phyloP scores from a whole-genome alignment of 1,139 yeast species.

The Geotrichum phurueaensis region DNA sequence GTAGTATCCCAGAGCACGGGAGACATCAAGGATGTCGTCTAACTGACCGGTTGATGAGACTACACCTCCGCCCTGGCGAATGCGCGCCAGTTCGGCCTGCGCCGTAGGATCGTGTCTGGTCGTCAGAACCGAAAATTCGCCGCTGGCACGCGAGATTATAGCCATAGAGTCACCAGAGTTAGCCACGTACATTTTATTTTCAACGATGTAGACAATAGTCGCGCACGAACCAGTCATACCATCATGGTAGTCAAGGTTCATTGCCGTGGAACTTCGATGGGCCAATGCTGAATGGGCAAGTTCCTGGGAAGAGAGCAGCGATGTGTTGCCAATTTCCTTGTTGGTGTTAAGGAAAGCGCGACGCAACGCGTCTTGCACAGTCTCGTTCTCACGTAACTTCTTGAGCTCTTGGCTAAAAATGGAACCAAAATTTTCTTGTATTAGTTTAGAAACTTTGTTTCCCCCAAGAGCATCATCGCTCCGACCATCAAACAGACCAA shows the following conservation, averaged over 20 bases:
- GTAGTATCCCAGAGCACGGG: conserved; percentile 89
- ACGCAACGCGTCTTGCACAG: conserved; percentile 61
- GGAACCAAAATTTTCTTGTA: conserved; percentile 65
- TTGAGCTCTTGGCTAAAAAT: conserved; percentile 59
- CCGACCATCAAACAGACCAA: conserved; percentile 86
- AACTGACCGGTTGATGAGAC: conserved; percentile 81
- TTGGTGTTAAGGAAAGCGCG: conserved; percentile 75
- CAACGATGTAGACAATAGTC: conserved; percentile 72
- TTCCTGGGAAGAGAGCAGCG: conserved; percentile 33
- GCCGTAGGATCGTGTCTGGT: conserved; percentile 80
- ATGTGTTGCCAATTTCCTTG: conserved; percentile 62
- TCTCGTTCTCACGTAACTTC: conserved; percentile 42
- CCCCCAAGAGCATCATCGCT: conserved; percentile 42
- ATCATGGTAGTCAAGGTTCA: conserved; percentile 46
- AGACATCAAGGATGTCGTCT: conserved; percentile 75
- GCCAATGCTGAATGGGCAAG: conserved; percentile 32
- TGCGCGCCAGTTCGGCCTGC: conserved; percentile 74
- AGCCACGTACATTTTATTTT: conserved; percentile 67
- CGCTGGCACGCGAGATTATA: conserved; percentile 69
- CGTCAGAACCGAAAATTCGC: conserved; percentile 69
- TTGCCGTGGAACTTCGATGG: conserved; percentile 34
- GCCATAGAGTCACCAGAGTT: conserved; percentile 90
- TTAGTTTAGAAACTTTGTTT: conserved; percentile 62
- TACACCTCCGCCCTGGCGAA: conserved; percentile 85
- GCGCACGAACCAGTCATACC: conserved; percentile 81